A percentile compares a stretch with the other conserved stretches of the same genome.
phyloP scores from a whole-genome alignment of 1,284 basidiomycete species.

The Ustanciosporium gigantosporum region DNA sequence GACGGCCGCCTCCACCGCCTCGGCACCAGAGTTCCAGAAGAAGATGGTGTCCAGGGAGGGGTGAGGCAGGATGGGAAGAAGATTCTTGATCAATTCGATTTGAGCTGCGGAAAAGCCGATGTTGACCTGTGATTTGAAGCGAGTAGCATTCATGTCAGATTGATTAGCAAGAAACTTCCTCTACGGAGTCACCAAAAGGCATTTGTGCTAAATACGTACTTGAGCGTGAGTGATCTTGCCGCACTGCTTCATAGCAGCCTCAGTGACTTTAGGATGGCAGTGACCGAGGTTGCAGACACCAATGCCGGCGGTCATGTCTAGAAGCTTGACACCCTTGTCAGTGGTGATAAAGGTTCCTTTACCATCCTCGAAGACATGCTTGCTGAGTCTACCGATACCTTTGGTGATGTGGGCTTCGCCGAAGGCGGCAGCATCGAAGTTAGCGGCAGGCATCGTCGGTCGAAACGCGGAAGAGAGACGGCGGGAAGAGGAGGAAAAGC shows the following conservation, averaged over 20 bases:
- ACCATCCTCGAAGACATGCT: conserved; percentile 50
- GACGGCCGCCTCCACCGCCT: conserved; percentile 74
- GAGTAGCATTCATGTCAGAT: too few relatives aligned
- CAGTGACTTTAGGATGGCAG: conserved; percentile 56
- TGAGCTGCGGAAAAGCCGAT: conserved; percentile 49
- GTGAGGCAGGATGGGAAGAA: conserved; percentile 70
- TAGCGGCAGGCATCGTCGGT: conserved; percentile 15
- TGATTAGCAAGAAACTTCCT: too few relatives aligned
- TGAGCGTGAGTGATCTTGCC: conserved; percentile 57
- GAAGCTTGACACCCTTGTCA: conserved; percentile 46
- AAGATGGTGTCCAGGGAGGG: conserved; percentile 81
- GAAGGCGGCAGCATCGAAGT: conserved; percentile 42
- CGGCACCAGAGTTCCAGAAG: conserved; percentile 85
- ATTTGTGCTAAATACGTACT: too few relatives aligned
- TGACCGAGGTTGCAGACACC: conserved; percentile 59
- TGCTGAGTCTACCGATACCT: conserved; percentile 53
- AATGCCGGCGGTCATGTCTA: conserved; percentile 58
- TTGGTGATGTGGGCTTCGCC: conserved; percentile 52
- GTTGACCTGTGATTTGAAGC: conserved; percentile 45
- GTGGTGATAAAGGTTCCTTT: conserved; percentile 51
- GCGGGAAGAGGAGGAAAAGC: neutral
- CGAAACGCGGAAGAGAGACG: neutral
- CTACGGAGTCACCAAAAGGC: too few relatives aligned
- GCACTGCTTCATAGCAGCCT: conserved; percentile 53
- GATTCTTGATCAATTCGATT: conserved; percentile 45